Conservation (phyloP, 805 yeast genomes). For the Scheffersomyces amazonensis region DNA sequence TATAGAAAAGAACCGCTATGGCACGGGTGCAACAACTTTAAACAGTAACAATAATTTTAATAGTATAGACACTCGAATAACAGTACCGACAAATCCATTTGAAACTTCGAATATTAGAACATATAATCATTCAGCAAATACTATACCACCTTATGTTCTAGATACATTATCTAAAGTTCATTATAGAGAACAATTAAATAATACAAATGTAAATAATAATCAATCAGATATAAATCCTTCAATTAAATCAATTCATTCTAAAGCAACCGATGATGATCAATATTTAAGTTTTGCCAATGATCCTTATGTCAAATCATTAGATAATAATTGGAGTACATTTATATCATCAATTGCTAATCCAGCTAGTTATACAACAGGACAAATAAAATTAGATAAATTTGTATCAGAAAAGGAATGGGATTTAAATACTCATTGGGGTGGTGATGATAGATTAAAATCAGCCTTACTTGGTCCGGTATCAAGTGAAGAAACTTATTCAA, state of each 20-base stretch:
- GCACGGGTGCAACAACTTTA: background rate
- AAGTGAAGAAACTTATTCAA: conserved; percentile 7
- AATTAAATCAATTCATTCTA: conserved; percentile 6
- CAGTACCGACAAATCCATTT: conserved; percentile 18
- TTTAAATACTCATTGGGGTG: conserved; percentile 60
- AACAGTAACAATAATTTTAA: background rate
- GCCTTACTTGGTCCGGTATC: conserved; percentile 40
- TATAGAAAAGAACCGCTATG: background rate
- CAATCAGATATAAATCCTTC: conserved; percentile 3
- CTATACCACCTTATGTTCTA: conserved; percentile 63
- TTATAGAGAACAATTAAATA: conserved; percentile 33
- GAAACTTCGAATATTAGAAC: conserved; percentile 22
- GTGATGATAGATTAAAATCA: conserved; percentile 58
- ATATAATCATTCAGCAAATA: conserved; percentile 35
- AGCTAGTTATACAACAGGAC: conserved; percentile 30
- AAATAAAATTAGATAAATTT: conserved; percentile 20
- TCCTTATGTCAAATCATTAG: conserved; percentile 33
- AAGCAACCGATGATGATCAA: conserved; percentile 24
- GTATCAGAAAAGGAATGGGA: conserved; percentile 35
- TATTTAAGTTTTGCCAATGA: conserved; percentile 36
- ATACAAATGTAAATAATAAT: conserved; percentile 25
- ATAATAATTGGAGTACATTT: conserved; percentile 52
- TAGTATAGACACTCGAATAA: background rate
- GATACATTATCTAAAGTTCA: conserved; percentile 48
- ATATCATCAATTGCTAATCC: conserved; percentile 47